Conservation (phyloP, 2,329 filamentous ascomycete species). For the Fusarium guadeloupense region DNA sequence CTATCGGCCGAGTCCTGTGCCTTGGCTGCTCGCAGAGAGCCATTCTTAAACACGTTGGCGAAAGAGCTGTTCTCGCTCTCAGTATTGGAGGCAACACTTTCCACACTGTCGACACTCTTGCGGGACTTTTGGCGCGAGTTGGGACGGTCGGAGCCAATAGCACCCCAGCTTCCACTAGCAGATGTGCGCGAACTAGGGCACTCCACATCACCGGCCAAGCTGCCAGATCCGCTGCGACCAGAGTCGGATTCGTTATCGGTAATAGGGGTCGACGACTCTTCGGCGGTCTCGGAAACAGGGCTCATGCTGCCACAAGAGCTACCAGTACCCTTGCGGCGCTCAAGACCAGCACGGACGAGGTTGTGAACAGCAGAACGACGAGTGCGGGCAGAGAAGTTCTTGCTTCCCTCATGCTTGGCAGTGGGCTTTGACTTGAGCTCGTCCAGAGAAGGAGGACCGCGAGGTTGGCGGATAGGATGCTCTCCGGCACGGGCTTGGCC, state of each 20-base stretch:
- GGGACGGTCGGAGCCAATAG: slow-evolving; percentile 88
- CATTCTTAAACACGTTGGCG: slow-evolving; percentile 72
- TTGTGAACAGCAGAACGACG: slow-evolving; percentile 92
- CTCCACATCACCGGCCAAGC: slow-evolving; percentile 77
- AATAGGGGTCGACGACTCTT: slow-evolving; percentile 71
- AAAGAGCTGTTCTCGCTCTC: slow-evolving; percentile 69
- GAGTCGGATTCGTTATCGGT: slow-evolving; percentile 80
- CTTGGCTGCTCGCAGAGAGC: slow-evolving; percentile 61
- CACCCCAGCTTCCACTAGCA: slow-evolving; percentile 76
- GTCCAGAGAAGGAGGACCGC: slow-evolving; percentile 89
- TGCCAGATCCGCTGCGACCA: slow-evolving; percentile 78
- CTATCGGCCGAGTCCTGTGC: slow-evolving; percentile 63
- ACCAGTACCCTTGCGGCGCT: slow-evolving; percentile 80
- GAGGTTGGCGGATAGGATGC: slow-evolving; percentile 91
- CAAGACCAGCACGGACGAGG: slow-evolving; percentile 87
- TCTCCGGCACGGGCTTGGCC: slow-evolving; percentile 93
- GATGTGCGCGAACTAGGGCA: slow-evolving; percentile 79
- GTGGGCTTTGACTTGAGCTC: slow-evolving; percentile 91
- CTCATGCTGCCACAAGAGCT: slow-evolving; percentile 82
- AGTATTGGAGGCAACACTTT: slow-evolving; percentile 60
- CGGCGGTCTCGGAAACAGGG: slow-evolving; percentile 83
- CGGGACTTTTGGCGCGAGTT: slow-evolving; percentile 72
- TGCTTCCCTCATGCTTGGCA: slow-evolving; percentile 91
- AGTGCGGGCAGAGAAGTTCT: slow-evolving; percentile 95
- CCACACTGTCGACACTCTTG: slow-evolving; percentile 71